Base-by-base conservation (phyloP, 768 basidiomycete species). In the Cystofilobasidium capitatum region DNA sequence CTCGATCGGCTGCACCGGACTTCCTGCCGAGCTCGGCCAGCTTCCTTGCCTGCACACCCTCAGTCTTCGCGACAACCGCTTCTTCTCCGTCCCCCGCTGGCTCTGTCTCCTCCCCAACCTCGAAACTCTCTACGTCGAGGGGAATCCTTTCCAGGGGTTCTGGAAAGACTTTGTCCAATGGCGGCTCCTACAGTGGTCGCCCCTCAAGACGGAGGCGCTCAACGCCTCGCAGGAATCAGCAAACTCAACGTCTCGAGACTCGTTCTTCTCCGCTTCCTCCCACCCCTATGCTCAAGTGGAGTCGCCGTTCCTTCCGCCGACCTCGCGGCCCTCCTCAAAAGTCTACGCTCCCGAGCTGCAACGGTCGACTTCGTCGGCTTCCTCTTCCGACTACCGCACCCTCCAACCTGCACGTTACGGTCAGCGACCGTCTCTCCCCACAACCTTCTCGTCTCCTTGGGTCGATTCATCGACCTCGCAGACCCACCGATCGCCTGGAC, bases 41-140 rank as follows among this genome's bases (percentile, higher is more conserved):
- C 82, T 97, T 17, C 84, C 85, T 71, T 85, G 83, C 72, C 81
- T 99, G 40, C 91, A 96, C 75, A 93, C 91, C 3, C 60, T 78
- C 31, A 75, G 76, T 74, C 78, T 94, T 64, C 85, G 93, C 55
- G 80, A 88, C 73, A 99, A 99, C 78, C 87, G 87, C 75, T 81
- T 99, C 74, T 82, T 88, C 71, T 83, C 87, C 9, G 82, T 98
- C 22, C 93, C 96, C n/a, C 85, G 88, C 70, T 99, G 96, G 94
- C 81, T 99, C 55, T 91, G 90, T 76, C 83, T 90, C 35, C 81
- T 99, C n/a, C 83, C 85, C 24, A 72, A 73, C 3, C 80, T 99
- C 57, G 90, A 94, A 76, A 88, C 86, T 1, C 79, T 99, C 3
- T 87, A 87, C 71, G 84, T 99, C n/a, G 94, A 98, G 70, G 88